Percentiles rank a stretch among this genome's conserved stretches.
Conservation (phyloP, 116 monocot genomes). For the Cymodocea nodosa region DNA sequence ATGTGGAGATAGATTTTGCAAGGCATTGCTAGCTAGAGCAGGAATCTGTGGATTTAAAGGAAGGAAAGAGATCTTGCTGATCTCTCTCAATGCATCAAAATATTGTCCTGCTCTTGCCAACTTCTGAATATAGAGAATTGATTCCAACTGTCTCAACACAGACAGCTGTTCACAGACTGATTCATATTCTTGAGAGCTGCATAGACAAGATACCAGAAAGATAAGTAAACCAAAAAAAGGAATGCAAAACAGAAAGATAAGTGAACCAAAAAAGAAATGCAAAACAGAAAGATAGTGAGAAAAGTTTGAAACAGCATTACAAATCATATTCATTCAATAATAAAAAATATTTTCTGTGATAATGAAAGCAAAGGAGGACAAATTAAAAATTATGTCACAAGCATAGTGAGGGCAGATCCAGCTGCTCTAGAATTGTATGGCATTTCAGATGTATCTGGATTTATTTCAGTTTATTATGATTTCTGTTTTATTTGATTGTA, state of each 20-base stretch:
- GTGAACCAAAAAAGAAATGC: too few relatives aligned
- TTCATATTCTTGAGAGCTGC: constrained; percentile 72
- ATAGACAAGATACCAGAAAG: background rate
- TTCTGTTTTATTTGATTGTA: too few relatives aligned
- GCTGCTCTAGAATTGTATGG: too few relatives aligned
- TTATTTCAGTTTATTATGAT: too few relatives aligned
- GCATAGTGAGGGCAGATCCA: too few relatives aligned
- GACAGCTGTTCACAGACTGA: constrained; percentile 64
- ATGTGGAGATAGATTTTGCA: constrained; percentile 62
- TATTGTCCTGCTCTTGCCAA: constrained; percentile 63
- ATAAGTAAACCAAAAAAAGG: background rate
- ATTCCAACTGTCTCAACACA: constrained; percentile 79
- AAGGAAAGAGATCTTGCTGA: constrained; percentile 67
- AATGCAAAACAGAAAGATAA: background rate
- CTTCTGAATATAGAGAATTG: constrained; percentile 61
- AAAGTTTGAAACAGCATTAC: background rate
- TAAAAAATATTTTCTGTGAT: too few relatives aligned
- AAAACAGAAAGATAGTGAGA: background rate
- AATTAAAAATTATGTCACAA: too few relatives aligned
- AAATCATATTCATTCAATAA: too few relatives aligned
- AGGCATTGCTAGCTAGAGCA: constrained; percentile 46
- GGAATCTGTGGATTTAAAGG: constrained; percentile 72
- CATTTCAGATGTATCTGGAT: too few relatives aligned
- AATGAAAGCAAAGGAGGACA: too few relatives aligned
- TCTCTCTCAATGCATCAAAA: constrained; percentile 85